Evolutionary conservation across 2,329 filamentous ascomycete species (phyloP).

Genomic region (Dendrostoma leiphaemia): DNA sequence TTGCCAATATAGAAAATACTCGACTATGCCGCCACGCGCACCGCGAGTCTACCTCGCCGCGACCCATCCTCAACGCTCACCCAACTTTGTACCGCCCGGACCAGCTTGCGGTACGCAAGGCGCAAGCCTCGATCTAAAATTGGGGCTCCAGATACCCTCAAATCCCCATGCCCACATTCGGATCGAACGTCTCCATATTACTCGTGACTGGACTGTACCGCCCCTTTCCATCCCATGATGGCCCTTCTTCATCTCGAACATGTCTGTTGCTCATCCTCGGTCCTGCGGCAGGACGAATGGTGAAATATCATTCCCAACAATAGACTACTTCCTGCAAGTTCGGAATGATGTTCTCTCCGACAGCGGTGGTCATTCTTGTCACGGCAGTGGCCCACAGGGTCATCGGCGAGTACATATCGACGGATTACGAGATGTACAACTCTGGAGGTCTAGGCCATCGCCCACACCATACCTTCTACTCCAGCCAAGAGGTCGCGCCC

Average conservation of each 20-base stretch:
- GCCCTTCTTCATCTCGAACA: background rate
- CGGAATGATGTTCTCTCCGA: background rate
- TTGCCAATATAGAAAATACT: too few species aligned
- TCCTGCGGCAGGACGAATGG: background rate
- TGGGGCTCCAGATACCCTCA: background rate
- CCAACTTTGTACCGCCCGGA: background rate
- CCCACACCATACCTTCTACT: conserved; percentile 18
- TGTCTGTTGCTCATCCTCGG: background rate
- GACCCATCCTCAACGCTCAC: too few species aligned
- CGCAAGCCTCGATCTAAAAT: background rate
- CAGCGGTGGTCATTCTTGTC: background rate
- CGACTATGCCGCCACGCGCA: too few species aligned
- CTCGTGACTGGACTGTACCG: background rate
- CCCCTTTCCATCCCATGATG: background rate
- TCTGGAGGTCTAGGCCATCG: conserved; percentile 18
- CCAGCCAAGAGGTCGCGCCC: conserved; percentile 18
- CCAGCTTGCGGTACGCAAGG: background rate
- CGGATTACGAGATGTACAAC: conserved; percentile 22
- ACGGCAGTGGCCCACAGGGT: background rate
- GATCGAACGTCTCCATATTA: background rate
- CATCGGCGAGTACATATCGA: conserved; percentile 13
- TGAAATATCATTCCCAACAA: background rate
- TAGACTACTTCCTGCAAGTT: too few species aligned
- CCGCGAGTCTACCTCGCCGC: too few species aligned
- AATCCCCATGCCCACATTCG: background rate